Conservation (phyloP, 1,284 basidiomycete genomes). For the Malassezia restricta region DNA sequence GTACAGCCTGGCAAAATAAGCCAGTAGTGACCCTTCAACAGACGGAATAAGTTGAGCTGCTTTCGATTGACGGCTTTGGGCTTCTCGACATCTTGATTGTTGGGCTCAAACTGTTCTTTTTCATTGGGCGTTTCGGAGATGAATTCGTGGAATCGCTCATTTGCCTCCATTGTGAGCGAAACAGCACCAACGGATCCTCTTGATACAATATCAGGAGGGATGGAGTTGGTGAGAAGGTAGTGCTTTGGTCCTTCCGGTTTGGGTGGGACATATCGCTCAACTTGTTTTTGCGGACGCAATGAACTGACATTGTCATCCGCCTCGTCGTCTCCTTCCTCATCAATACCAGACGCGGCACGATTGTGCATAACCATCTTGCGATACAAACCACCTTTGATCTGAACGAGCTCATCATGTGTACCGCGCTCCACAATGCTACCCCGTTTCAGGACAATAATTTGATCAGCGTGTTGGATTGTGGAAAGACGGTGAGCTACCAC, state of each 20-base stretch:
- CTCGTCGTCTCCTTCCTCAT: not conserved
- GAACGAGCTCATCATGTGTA: slow-evolving; percentile 30
- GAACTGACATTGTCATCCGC: not conserved
- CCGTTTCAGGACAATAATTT: slow-evolving; percentile 34
- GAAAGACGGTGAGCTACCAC: slow-evolving; percentile 43
- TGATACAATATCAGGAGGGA: not conserved
- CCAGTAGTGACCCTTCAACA: not conserved
- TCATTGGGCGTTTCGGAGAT: not conserved
- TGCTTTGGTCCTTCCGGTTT: not conserved
- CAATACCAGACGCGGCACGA: slow-evolving; percentile 13
- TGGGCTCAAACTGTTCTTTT: not conserved
- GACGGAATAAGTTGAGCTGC: not conserved
- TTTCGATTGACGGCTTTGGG: not conserved
- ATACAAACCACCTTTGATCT: slow-evolving; percentile 20
- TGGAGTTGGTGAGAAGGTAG: not conserved
- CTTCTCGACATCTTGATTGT: not conserved
- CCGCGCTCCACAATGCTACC: slow-evolving; percentile 37
- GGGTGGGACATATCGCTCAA: not conserved
- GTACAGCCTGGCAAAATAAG: slow-evolving; percentile 22
- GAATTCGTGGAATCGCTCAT: not conserved
- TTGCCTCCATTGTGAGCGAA: slow-evolving; percentile 1
- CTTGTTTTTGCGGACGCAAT: not conserved
- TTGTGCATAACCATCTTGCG: slow-evolving; percentile 39
- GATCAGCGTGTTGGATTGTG: slow-evolving; percentile 40
- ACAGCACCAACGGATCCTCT: not conserved